A percentile compares a stretch with the other conserved stretches of the same genome.
These are phyloP conservation scores for Metarhizium guizhouense DNA, from an alignment of 2,329 filamentous ascomycete genomes.

Conservation along the genomic window DNA sequence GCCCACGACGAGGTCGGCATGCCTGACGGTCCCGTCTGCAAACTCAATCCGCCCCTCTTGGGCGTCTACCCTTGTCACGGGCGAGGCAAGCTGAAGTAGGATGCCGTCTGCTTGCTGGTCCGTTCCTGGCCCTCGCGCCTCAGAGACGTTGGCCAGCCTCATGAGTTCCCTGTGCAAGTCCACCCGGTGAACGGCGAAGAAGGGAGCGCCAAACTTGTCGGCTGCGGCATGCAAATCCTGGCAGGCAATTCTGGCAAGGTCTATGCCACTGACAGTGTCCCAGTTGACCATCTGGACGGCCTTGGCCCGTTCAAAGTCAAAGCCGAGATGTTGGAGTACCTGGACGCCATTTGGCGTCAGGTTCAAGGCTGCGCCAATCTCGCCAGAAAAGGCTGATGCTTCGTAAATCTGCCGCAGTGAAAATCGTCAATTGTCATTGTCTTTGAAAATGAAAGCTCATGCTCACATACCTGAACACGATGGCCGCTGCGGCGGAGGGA, in stretches of 20 bases:
- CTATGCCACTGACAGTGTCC: background rate
- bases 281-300: background rate
- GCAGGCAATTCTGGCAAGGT: background rate
- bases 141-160: slow-evolving; percentile 1
- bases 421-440: background rate
- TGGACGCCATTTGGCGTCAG: slow-evolving; percentile 4
- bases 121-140: background rate
- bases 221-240: background rate
- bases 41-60: background rate
- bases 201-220: background rate
- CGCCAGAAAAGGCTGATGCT: slow-evolving; percentile 1
- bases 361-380: slow-evolving; percentile 6
- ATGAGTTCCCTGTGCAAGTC: slow-evolving; percentile 6
- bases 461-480: background rate
- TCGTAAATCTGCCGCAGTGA: slow-evolving; percentile 2
- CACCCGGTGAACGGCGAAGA: slow-evolving; percentile 5
- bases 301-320: slow-evolving; percentile 3
- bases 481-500: background rate
- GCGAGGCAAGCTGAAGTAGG: slow-evolving; percentile 1
- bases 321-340: slow-evolving; percentile 1
- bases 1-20: slow-evolving; percentile 4
- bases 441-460: background rate
- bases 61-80: background rate
- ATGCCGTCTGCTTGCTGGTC: background rate
- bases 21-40: slow-evolving; percentile 1